Evolutionary conservation across 345 rosid species (phyloP).

Genomic region (Citrus glauca): DNA sequence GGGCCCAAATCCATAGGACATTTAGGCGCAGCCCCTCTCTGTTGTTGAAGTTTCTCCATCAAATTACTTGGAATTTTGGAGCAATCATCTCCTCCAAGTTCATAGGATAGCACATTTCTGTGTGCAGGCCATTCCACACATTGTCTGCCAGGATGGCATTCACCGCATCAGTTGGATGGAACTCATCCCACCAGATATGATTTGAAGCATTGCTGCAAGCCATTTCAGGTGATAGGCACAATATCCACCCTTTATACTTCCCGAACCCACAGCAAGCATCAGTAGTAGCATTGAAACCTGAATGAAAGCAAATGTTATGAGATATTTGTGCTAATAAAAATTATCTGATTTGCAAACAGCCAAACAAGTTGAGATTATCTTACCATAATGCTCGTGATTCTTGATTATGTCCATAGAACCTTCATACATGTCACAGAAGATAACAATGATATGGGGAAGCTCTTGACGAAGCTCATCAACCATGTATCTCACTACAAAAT

Average conservation of each 20-base stretch:
- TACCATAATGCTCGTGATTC: conserved; percentile 67
- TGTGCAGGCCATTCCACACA: conserved; percentile 75
- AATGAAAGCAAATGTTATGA: background rate
- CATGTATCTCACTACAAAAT: conserved; percentile 72
- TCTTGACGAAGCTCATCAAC: conserved; percentile 53
- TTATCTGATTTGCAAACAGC: background rate
- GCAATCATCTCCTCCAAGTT: conserved; percentile 54
- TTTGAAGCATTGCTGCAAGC: conserved; percentile 64
- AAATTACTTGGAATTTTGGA: background rate
- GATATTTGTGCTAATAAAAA: background rate
- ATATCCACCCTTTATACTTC: conserved; percentile 76
- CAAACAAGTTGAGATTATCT: background rate
- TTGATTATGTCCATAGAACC: conserved; percentile 80
- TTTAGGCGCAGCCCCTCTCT: background rate
- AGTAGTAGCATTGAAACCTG: conserved; percentile 68
- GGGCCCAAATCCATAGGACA: background rate
- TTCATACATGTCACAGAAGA: conserved; percentile 76
- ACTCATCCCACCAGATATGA: conserved; percentile 92
- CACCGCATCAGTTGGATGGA: conserved; percentile 83
- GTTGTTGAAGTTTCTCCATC: background rate
- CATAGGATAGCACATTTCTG: conserved; percentile 79
- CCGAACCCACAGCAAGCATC: conserved; percentile 92
- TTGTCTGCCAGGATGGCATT: conserved; percentile 85
- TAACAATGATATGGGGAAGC: conserved; percentile 48
- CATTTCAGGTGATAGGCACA: conserved; percentile 77